Evolutionary conservation across 225 moss, liverwort and hornwort species (phyloP).

Genomic region (Marchantia polymorpha): DNA sequence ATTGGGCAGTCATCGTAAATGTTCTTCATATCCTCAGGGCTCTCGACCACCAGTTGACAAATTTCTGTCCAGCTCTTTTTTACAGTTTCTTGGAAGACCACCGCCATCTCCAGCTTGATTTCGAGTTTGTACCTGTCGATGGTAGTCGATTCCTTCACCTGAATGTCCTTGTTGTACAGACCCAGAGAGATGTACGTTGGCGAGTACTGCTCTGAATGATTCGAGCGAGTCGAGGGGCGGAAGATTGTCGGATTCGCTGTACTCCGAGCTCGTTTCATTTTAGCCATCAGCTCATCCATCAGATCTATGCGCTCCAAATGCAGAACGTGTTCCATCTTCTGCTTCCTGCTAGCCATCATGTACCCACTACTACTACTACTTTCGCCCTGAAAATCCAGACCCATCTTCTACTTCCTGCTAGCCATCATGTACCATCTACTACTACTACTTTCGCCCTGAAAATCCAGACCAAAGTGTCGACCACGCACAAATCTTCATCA

Average conservation of each 20-base stretch:
- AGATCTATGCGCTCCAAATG: slow-evolving; percentile 9
- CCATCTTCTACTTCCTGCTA: background rate
- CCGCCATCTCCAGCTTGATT: slow-evolving; percentile 14
- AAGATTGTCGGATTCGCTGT: slow-evolving; percentile 8
- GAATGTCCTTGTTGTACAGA: slow-evolving; percentile 7
- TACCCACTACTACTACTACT: no score
- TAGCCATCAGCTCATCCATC: background rate
- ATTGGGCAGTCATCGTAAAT: slow-evolving; percentile 19
- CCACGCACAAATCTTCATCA: no score
- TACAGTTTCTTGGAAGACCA: background rate
- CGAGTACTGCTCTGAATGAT: background rate
- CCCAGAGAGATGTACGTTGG: slow-evolving; percentile 5
- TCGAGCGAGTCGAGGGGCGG: background rate
- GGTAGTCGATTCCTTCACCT: background rate
- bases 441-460: no score
- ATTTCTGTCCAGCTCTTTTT: slow-evolving; percentile 9
- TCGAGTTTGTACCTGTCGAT: background rate
- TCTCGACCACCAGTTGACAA: background rate
- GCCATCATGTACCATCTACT: no score
- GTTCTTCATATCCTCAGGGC: slow-evolving; percentile 9
- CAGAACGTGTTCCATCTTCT: background rate
- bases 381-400: no score
- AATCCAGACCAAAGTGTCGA: no score
- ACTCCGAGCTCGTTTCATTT: no score
- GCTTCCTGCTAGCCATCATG: background rate